Conservation (phyloP, 169 alveolate genomes). For the Plasmodium relictum region DNA sequence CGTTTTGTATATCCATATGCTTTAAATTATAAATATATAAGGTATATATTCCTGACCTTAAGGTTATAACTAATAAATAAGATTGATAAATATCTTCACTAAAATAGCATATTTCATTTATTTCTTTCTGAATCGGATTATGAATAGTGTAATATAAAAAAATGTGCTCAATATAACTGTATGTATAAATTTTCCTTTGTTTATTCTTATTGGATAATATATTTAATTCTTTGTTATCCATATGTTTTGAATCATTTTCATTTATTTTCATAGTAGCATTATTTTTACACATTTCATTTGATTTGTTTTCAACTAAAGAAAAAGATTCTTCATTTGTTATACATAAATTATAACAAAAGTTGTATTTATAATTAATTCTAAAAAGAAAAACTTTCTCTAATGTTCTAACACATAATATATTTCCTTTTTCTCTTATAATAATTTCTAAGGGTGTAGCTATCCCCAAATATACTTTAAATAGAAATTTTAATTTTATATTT, state of each 20-base stretch:
- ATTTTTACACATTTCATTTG: neutral
- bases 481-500: slow-evolving; percentile 47
- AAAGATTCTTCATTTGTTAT: neutral
- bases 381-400: slow-evolving; percentile 59
- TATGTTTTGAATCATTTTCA: neutral
- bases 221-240: neutral
- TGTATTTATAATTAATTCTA: slow-evolving; percentile 49
- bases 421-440: slow-evolving; percentile 72
- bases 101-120: slow-evolving; percentile 53
- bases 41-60: slow-evolving; percentile 65
- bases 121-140: slow-evolving; percentile 73
- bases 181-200: neutral
- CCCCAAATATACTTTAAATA: slow-evolving; percentile 69
- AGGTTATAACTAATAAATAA: slow-evolving; percentile 35
- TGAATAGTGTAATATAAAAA: slow-evolving; percentile 58
- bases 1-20: slow-evolving; percentile 69
- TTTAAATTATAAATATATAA: slow-evolving; percentile 70
- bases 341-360: neutral
- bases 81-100: slow-evolving; percentile 73
- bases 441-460: slow-evolving; percentile 56
- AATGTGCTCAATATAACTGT: slow-evolving; percentile 57
- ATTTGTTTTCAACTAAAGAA: neutral
- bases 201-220: neutral
- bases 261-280: neutral
- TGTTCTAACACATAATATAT: slow-evolving; percentile 52